Conservation (phyloP, 1,284 basidiomycete species). For the Vanrija pseudolonga region DNA sequence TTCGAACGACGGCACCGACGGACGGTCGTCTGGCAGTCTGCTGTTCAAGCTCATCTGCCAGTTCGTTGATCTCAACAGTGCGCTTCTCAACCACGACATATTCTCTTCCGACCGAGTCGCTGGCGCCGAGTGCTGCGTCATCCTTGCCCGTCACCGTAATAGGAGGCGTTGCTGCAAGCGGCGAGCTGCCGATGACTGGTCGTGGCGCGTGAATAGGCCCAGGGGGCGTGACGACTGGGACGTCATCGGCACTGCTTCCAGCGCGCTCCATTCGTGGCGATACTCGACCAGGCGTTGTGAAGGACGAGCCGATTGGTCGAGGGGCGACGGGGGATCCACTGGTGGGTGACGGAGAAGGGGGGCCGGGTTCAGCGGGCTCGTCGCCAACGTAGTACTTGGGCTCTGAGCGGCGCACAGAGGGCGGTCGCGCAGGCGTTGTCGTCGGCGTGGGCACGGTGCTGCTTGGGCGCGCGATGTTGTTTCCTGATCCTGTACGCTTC, state of each 20-base stretch:
- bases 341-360: constrained; percentile 4
- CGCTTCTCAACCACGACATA: constrained; percentile 59
- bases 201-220: constrained; percentile 4
- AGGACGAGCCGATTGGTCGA: constrained; percentile 23
- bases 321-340: constrained; percentile 15
- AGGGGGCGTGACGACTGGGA: constrained; percentile 34
- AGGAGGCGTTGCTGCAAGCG: constrained; percentile 42
- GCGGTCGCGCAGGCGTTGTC: constrained; percentile 3
- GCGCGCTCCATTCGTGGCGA: constrained; percentile 10
- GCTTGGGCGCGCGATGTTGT: constrained; percentile 4
- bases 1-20: constrained; percentile 35
- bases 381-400: constrained; percentile 46
- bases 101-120: constrained; percentile 46
- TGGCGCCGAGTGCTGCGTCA: constrained; percentile 33
- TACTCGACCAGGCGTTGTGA: constrained; percentile 11
- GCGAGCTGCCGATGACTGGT: constrained; percentile 35
- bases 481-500: constrained; percentile 1
- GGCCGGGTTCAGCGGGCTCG: constrained; percentile 13
- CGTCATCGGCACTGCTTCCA: constrained; percentile 30
- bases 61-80: constrained; percentile 56
- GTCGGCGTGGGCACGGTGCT: constrained; percentile 7
- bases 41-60: constrained; percentile 55
- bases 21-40: constrained; percentile 38
- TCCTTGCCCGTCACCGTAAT: constrained; percentile 43
- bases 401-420: constrained; percentile 26